Percentiles rank a stretch among this genome's conserved stretches.
Evolutionary conservation across 257 asterid genomes (phyloP).

Genomic region (Solanum ossicruentum): DNA sequence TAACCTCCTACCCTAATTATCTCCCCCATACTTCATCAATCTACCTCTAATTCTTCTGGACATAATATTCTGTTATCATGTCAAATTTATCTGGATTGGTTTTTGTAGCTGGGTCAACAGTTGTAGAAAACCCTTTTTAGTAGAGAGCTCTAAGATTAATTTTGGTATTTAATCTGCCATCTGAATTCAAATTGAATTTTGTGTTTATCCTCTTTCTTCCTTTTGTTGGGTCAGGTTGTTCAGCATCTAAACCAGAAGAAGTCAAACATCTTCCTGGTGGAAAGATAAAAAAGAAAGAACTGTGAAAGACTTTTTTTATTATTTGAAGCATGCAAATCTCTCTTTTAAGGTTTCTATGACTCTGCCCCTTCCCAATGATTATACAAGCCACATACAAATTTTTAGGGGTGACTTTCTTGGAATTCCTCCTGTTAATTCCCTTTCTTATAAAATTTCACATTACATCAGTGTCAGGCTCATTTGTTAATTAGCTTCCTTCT

Average conservation of each 20-base stretch:
- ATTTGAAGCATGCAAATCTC: neutral
- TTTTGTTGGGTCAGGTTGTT: constrained; percentile 49
- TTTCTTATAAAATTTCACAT: neutral
- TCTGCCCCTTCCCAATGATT: neutral
- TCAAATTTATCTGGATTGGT: neutral
- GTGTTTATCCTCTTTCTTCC: neutral
- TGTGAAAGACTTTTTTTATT: neutral
- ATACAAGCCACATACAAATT: neutral
- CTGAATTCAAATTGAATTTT: neutral
- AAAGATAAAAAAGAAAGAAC: constrained; percentile 68
- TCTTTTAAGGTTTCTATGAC: neutral
- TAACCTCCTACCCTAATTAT: neutral
- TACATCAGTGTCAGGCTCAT: neutral
- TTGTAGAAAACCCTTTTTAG: neutral
- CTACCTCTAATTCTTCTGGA: neutral
- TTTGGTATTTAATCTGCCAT: neutral
- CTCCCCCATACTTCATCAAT: neutral
- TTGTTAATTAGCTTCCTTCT: neutral
- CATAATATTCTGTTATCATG: neutral
- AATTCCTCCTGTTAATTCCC: neutral
- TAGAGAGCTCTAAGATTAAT: neutral
- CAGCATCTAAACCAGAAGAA: constrained; percentile 71
- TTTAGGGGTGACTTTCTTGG: neutral
- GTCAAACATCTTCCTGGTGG: constrained; percentile 98
- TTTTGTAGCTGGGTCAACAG: neutral